phyloP scores from a whole-genome alignment of 306 rosid species.

The Spatholobus suberectus region DNA sequence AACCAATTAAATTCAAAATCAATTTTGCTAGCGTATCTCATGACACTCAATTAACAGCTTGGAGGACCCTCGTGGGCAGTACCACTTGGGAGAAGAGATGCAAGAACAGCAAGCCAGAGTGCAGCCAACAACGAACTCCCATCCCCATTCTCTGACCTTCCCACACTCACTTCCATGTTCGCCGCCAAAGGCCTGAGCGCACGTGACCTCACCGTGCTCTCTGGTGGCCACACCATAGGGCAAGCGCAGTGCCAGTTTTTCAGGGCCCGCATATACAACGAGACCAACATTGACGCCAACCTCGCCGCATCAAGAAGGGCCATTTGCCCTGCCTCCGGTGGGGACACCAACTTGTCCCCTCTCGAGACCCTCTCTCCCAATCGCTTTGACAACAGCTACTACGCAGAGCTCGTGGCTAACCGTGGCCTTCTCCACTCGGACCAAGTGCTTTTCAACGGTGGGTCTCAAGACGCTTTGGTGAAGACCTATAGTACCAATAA shows the following conservation, averaged over 20 bases:
- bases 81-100: constrained; percentile 72
- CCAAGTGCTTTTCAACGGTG: constrained; percentile 69
- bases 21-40: too few species aligned
- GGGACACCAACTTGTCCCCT: constrained; percentile 67
- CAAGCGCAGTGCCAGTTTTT: constrained; percentile 57
- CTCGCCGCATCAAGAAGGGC: constrained; percentile 55
- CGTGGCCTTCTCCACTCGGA: constrained; percentile 84
- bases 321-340: constrained; percentile 63
- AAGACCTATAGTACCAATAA: constrained; percentile 47
- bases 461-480: constrained; percentile 69
- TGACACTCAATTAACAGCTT: too few species aligned
- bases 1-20: too few species aligned
- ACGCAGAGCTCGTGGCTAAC: constrained; percentile 44
- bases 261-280: constrained; percentile 69
- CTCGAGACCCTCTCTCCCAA: constrained; percentile 49
- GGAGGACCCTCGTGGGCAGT: constrained; percentile 83
- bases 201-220: constrained; percentile 68
- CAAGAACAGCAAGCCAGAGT: constrained; percentile 73
- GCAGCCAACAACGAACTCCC: constrained; percentile 70
- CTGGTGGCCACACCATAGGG: constrained; percentile 81
- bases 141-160: constrained; percentile 52
- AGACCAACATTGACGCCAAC: constrained; percentile 58
- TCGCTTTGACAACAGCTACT: constrained; percentile 69
- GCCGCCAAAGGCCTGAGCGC: constrained; percentile 49
- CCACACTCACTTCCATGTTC: constrained; percentile 58